phyloP scores from a whole-genome alignment of 441 rosid species.

The Pelargonium exstipulatum region DNA sequence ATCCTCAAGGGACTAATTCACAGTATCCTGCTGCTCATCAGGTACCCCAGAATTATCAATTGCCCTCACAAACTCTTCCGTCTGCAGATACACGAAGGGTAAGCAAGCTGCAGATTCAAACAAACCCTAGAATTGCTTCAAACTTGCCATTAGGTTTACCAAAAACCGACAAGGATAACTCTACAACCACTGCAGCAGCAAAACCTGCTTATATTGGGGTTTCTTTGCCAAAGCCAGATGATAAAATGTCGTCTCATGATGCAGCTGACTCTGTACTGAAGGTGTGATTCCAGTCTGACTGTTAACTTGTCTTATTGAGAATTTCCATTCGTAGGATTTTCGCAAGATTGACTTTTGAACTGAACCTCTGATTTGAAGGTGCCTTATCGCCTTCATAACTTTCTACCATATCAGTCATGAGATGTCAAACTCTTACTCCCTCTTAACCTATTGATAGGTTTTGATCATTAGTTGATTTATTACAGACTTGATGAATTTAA shows the following conservation, averaged over 20 bases:
- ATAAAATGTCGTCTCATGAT: slow-evolving; percentile 36
- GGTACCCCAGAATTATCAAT: slow-evolving; percentile 49
- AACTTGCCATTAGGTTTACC: slow-evolving; percentile 63
- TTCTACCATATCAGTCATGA: neutral
- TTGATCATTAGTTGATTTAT: neutral
- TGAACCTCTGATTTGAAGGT: neutral
- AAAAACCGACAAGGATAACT: slow-evolving; percentile 62
- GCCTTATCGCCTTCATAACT: neutral
- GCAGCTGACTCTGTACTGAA: slow-evolving; percentile 57
- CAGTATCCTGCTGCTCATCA: slow-evolving; percentile 56
- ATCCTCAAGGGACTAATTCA: slow-evolving; percentile 54
- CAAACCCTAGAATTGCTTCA: slow-evolving; percentile 95
- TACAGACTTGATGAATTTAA: neutral
- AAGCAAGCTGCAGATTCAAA: slow-evolving; percentile 84
- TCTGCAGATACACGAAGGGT: slow-evolving; percentile 55
- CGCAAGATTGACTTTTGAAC: neutral
- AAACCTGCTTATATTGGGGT: slow-evolving; percentile 86
- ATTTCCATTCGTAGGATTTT: neutral
- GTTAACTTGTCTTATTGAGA: neutral
- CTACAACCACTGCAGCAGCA: slow-evolving; percentile 32
- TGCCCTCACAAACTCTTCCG: slow-evolving; percentile 45
- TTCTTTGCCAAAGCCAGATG: slow-evolving; percentile 59
- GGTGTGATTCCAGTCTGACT: slow-evolving; percentile 40
- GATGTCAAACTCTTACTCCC: neutral
- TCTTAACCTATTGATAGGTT: neutral